Percentiles rank a stretch among this genome's conserved stretches.
These are phyloP conservation scores for Leccinum huronense DNA, from an alignment of 1,284 basidiomycete genomes.

Conservation along the genomic window DNA sequence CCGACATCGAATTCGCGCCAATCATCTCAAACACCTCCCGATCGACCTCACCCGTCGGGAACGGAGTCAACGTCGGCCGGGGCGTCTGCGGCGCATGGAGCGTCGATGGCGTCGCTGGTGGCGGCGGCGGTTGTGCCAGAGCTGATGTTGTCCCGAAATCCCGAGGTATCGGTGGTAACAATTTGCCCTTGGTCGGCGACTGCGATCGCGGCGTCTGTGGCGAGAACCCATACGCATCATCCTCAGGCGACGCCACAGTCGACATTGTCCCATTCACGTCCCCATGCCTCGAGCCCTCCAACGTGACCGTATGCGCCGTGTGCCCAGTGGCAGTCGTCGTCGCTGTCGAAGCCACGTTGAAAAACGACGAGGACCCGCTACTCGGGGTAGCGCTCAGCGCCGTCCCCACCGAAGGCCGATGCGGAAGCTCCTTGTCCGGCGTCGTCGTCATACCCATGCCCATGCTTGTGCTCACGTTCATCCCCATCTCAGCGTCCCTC, in stretches of 20 bases:
- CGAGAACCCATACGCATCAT: not conserved
- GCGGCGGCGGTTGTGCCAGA: conserved; percentile 9
- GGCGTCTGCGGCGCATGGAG: conserved; percentile 20
- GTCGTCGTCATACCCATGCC: conserved; percentile 13
- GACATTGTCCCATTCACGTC: conserved; percentile 27
- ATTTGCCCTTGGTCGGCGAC: conserved; percentile 53
- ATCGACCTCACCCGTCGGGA: conserved; percentile 64
- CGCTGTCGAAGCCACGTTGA: conserved; percentile 62
- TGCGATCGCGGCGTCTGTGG: conserved; percentile 37
- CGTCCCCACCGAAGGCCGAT: conserved; percentile 54
- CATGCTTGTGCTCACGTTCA: not conserved
- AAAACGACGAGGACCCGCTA: conserved; percentile 76
- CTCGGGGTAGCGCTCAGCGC: conserved; percentile 60
- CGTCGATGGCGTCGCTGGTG: conserved; percentile 13
- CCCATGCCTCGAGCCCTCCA: conserved; percentile 34
- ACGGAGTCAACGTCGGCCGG: conserved; percentile 38
- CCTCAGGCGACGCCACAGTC: conserved; percentile 34
- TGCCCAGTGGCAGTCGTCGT: not conserved
- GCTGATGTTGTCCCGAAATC: conserved; percentile 44
- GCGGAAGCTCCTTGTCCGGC: conserved; percentile 46
- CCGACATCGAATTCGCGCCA: conserved; percentile 74
- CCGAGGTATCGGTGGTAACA: conserved; percentile 68
- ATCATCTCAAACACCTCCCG: conserved; percentile 71
- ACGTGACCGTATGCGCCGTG: conserved; percentile 43
- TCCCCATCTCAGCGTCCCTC: conserved; percentile 27